Percentiles rank a stretch among this genome's conserved stretches.
Conservation (phyloP, 441 rosid species). For the Eruca vesicaria region DNA sequence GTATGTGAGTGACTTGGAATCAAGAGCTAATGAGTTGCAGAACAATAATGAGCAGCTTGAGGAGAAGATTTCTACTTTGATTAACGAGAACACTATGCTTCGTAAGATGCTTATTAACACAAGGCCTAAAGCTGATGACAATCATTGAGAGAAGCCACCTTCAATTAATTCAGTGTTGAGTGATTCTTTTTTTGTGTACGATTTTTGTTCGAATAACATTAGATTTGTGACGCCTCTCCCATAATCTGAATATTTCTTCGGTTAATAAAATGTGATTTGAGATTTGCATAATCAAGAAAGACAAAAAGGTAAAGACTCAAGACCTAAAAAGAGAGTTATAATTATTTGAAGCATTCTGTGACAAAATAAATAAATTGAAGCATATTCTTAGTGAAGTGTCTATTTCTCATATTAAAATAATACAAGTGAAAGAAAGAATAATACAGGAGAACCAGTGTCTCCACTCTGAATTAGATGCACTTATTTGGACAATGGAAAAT, state of each 20-base stretch:
- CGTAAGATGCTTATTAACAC: slow-evolving; percentile 54
- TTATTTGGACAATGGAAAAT: too few relatives aligned
- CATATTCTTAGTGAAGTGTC: not conserved
- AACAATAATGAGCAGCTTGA: slow-evolving; percentile 57
- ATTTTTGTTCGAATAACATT: not conserved
- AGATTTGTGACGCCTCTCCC: not conserved
- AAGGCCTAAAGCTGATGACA: slow-evolving; percentile 42
- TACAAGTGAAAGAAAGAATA: too few relatives aligned
- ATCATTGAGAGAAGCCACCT: not conserved
- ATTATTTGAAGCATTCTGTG: too few relatives aligned
- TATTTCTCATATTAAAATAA: not conserved
- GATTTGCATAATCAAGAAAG: slow-evolving; percentile 6
- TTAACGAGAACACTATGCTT: slow-evolving; percentile 72
- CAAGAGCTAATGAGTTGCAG: slow-evolving; percentile 52
- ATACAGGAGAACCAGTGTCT: too few relatives aligned
- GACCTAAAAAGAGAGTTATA: not conserved
- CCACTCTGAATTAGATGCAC: too few relatives aligned
- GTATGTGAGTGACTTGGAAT: slow-evolving; percentile 63
- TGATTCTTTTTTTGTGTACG: not conserved
- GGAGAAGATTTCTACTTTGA: slow-evolving; percentile 65
- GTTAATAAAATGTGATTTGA: too few relatives aligned
- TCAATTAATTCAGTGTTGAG: not conserved
- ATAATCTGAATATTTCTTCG: not conserved
- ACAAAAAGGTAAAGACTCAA: not conserved
- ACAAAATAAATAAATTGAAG: not conserved